phyloP scores from a whole-genome alignment of 73 alveolate species.

The Paramecium tetraurelia region DNA sequence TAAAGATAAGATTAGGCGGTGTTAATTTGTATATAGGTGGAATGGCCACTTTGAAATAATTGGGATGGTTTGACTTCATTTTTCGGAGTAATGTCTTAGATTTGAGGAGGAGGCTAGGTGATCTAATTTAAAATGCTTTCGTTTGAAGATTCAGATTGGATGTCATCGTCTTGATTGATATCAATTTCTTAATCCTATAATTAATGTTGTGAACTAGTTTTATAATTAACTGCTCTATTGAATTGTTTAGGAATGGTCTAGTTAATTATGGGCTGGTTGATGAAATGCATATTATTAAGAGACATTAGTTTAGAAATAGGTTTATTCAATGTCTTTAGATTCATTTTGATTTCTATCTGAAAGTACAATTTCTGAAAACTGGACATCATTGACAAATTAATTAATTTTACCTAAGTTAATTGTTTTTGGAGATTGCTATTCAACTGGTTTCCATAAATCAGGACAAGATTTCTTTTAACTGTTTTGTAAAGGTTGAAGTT shows the following conservation, averaged over 20 bases:
- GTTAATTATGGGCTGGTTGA: neutral
- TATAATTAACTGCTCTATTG: neutral
- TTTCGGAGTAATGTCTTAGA: neutral
- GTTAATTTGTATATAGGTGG: neutral
- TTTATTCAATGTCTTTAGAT: neutral
- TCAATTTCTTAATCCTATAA: neutral
- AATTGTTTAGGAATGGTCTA: neutral
- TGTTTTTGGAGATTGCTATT: neutral
- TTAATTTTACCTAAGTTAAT: neutral
- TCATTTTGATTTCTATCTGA: slow-evolving; percentile 10
- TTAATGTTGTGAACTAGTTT: neutral
- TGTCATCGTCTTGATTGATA: neutral
- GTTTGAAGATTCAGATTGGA: slow-evolving; percentile 11
- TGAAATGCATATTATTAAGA: slow-evolving; percentile 7
- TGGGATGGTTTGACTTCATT: neutral
- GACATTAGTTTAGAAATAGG: neutral
- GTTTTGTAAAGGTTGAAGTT: neutral
- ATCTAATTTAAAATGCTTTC: neutral
- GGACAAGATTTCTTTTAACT: slow-evolving; percentile 50
- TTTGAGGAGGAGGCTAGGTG: neutral
- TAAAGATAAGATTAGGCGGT: neutral
- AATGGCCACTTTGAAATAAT: slow-evolving; percentile 12
- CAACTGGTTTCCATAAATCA: slow-evolving; percentile 8
- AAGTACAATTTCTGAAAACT: slow-evolving; percentile 20
- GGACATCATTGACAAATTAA: neutral